Percentiles rank a stretch among this genome's conserved stretches.
phyloP scores from a whole-genome alignment of 352 stramenopile species.

The Peronospora farinosa region DNA sequence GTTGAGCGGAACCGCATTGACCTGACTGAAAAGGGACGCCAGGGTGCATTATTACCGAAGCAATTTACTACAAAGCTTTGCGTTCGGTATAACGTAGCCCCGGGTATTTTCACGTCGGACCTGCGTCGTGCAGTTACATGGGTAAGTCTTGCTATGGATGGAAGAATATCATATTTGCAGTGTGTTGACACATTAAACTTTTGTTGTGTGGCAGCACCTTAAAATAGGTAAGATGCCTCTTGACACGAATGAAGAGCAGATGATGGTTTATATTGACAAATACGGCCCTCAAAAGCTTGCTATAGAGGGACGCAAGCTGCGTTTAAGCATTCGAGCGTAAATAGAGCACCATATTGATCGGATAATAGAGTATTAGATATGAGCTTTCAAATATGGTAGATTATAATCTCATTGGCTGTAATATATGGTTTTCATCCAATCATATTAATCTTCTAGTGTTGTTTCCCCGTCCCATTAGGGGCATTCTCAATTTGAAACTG shows the following conservation, averaged over 20 bases:
- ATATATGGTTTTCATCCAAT: constrained; percentile 8
- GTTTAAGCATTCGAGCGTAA: constrained; percentile 43
- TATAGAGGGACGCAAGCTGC: constrained; percentile 54
- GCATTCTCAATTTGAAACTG: constrained; percentile 10
- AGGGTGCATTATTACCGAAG: constrained; percentile 49
- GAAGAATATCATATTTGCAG: not conserved
- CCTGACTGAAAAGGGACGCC: constrained; percentile 31
- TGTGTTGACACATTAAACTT: constrained; percentile 9
- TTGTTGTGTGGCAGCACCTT: constrained; percentile 41
- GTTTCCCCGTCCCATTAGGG: not conserved
- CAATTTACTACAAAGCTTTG: constrained; percentile 80
- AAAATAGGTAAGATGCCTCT: constrained; percentile 49
- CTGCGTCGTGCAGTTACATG: constrained; percentile 49
- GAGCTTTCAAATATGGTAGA: not conserved
- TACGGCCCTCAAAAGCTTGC: constrained; percentile 48
- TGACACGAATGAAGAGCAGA: constrained; percentile 46
- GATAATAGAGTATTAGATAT: not conserved
- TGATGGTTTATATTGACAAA: constrained; percentile 54
- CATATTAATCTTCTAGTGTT: not conserved
- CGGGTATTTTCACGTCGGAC: constrained; percentile 71
- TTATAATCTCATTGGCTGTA: constrained; percentile 2
- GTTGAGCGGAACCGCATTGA: constrained; percentile 47
- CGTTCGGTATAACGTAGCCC: constrained; percentile 57
- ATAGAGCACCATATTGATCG: constrained; percentile 3
- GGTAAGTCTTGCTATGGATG: constrained; percentile 30